Conservation (phyloP, 768 basidiomycete species). For the Pisolithus sp. region DNA sequence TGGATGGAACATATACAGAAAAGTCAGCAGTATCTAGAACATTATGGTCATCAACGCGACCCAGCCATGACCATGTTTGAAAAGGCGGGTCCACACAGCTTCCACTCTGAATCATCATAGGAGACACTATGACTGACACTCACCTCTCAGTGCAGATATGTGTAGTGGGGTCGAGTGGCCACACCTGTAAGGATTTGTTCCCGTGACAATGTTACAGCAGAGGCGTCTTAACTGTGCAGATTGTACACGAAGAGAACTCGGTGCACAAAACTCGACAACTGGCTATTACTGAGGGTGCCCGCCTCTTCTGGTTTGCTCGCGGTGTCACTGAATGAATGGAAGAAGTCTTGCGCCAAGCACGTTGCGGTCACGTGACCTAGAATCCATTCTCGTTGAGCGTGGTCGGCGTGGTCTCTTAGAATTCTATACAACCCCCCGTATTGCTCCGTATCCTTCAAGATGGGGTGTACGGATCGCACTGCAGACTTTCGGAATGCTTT, state of each 20-base stretch:
- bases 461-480: slow-evolving; percentile 59
- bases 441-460: slow-evolving; percentile 16
- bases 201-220: no score
- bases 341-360: no score
- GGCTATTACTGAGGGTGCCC: no score
- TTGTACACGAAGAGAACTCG: no score
- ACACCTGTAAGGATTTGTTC: no score
- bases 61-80: slow-evolving; percentile 33
- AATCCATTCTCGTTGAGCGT: no score
- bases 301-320: no score
- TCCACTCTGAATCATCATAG: slow-evolving; percentile 92
- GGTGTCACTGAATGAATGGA: no score
- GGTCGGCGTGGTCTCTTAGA: no score
- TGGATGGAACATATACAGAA: slow-evolving; percentile 14
- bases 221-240: no score
- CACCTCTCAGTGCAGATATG: slow-evolving; percentile 8
- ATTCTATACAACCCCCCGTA: neutral
- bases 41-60: slow-evolving; percentile 70
- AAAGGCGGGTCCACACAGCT: slow-evolving; percentile 63
- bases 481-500: slow-evolving; percentile 51
- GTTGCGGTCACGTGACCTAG: no score
- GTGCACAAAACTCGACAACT: no score
- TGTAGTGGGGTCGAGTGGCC: neutral
- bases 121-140: slow-evolving; percentile 10
- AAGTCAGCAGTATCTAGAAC: slow-evolving; percentile 95